These are phyloP conservation scores for Kwoniella mangroviensis DNA, from an alignment of 768 basidiomycete species.

Conservation along the genomic window DNA sequence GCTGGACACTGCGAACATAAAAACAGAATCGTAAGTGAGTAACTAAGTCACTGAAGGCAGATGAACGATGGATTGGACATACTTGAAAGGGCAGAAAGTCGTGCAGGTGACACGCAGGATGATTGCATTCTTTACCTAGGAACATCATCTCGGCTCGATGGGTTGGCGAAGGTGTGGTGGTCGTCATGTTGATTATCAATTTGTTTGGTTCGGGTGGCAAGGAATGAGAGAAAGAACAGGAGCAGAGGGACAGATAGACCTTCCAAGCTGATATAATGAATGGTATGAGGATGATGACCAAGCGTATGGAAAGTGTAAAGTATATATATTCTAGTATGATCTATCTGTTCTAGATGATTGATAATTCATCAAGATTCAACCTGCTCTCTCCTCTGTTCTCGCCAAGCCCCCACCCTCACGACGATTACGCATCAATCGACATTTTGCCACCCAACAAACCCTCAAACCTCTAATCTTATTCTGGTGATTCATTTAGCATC, in stretches of 20 bases:
- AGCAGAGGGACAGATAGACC: too few relatives aligned
- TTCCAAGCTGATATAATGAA: too few relatives aligned
- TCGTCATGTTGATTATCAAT: not conserved
- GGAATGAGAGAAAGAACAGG: too few relatives aligned
- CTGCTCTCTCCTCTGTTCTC: not conserved
- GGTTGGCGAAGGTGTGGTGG: constrained; percentile 20
- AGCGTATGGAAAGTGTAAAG: not conserved
- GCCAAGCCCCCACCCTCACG: constrained; percentile 10
- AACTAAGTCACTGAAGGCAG: not conserved
- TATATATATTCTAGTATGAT: constrained; percentile 10
- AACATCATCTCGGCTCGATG: constrained; percentile 52
- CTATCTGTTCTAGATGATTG: not conserved
- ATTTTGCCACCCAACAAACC: constrained; percentile 22
- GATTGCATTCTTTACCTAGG: constrained; percentile 54
- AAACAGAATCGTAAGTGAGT: not conserved
- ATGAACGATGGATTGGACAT: constrained; percentile 13
- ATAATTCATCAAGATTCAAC: too few relatives aligned
- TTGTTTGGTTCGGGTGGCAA: not conserved
- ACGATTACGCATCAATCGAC: not conserved
- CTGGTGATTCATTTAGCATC: not conserved
- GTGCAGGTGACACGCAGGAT: constrained; percentile 54
- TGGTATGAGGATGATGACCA: not conserved
- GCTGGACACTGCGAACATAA: constrained; percentile 51
- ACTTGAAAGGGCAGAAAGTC: constrained; percentile 57
- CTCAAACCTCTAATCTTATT: constrained; percentile 12